Evolutionary conservation across 2,329 filamentous ascomycete species (phyloP).

Genomic region (Lasiodiplodia sp.): DNA sequence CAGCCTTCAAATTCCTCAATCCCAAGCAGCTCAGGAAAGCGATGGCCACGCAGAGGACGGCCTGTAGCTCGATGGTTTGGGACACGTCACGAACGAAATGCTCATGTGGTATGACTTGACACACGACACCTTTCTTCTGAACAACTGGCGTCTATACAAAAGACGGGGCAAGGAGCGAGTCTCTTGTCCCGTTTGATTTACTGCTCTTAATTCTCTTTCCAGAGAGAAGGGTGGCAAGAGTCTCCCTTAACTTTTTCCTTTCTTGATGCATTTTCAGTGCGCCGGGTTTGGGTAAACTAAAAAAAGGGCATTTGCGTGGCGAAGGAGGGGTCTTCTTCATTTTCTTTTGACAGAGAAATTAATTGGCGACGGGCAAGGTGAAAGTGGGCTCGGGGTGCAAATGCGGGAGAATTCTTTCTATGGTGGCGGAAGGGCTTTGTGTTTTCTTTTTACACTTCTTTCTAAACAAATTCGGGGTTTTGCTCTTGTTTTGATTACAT

Average conservation of each 20-base stretch:
- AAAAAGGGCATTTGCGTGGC: slow-evolving; percentile 29
- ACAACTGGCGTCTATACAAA: slow-evolving; percentile 25
- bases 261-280: slow-evolving; percentile 31
- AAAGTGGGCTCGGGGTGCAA: slow-evolving; percentile 16
- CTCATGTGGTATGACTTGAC: slow-evolving; percentile 30
- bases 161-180: slow-evolving; percentile 16
- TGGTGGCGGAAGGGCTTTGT: slow-evolving; percentile 2
- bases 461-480: slow-evolving; percentile 18
- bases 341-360: slow-evolving; percentile 22
- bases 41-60: neutral
- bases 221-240: slow-evolving; percentile 15
- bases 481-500: neutral
- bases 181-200: slow-evolving; percentile 21
- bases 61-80: neutral
- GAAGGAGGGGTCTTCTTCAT: slow-evolving; percentile 22
- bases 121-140: slow-evolving; percentile 28
- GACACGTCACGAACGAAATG: slow-evolving; percentile 22
- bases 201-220: slow-evolving; percentile 25
- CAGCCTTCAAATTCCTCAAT: neutral
- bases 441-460: slow-evolving; percentile 10
- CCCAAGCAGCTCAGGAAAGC: neutral
- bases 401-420: slow-evolving; percentile 16
- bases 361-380: slow-evolving; percentile 10
- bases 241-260: slow-evolving; percentile 22
- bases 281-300: slow-evolving; percentile 29